These are phyloP conservation scores for Phanerochaete sordida DNA, from an alignment of 768 basidiomycete genomes.

Conservation along the genomic window DNA sequence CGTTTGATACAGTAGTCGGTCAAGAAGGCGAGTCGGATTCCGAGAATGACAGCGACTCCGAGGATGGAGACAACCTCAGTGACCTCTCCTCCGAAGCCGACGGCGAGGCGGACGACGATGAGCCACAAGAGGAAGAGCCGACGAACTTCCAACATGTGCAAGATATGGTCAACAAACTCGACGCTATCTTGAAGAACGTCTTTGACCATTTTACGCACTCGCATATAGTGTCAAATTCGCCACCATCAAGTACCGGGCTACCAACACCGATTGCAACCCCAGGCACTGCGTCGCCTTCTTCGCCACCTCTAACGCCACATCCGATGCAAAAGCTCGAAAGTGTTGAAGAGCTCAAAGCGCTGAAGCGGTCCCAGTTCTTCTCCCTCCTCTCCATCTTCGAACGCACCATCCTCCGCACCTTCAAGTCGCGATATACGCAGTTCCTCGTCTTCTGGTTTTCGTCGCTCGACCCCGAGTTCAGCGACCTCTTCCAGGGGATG, in stretches of 20 bases:
- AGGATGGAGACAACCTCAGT: slow-evolving; percentile 52
- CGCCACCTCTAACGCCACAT: slow-evolving; percentile 20
- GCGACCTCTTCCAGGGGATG: slow-evolving; percentile 91
- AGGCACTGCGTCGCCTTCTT: slow-evolving; percentile 16
- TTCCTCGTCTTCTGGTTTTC: slow-evolving; percentile 96
- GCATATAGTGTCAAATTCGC: slow-evolving; percentile 17
- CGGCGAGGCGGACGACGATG: slow-evolving; percentile 43
- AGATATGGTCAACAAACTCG: slow-evolving; percentile 90
- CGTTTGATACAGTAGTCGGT: slow-evolving; percentile 81
- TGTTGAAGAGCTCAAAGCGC: slow-evolving; percentile 32
- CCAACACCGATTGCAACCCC: slow-evolving; percentile 28
- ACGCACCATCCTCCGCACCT: slow-evolving; percentile 88
- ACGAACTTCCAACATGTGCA: slow-evolving; percentile 66
- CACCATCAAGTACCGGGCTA: slow-evolving; percentile 16
- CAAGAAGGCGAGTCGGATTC: slow-evolving; percentile 64
- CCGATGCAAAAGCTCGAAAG: slow-evolving; percentile 3
- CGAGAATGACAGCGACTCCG: slow-evolving; percentile 45
- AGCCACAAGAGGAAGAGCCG: slow-evolving; percentile 31
- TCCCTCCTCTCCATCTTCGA: slow-evolving; percentile 92
- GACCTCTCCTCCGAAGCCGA: slow-evolving; percentile 74
- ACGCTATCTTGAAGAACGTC: slow-evolving; percentile 78
- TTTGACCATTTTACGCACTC: slow-evolving; percentile 72
- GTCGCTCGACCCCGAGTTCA: slow-evolving; percentile 83
- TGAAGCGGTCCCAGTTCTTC: slow-evolving; percentile 68
- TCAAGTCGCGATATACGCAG: slow-evolving; percentile 96